Percentiles rank a stretch among this genome's conserved stretches.
phyloP scores from a whole-genome alignment of 441 rosid species.

The Macaranga tanarius region DNA sequence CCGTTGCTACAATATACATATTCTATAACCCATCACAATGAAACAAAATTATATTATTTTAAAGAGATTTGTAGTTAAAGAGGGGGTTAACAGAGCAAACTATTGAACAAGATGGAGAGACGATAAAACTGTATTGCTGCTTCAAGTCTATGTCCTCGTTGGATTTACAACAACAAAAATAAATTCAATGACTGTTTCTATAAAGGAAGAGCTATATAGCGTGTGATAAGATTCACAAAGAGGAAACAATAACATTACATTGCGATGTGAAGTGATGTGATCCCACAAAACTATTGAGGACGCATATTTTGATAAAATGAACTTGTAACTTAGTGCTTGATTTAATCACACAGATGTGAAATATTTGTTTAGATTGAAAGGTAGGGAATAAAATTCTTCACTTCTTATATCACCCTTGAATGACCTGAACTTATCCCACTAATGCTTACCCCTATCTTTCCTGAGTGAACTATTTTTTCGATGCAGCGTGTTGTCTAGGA shows the following conservation, averaged over 20 bases:
- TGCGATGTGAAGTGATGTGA: not conserved
- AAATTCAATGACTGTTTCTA: constrained; percentile 34
- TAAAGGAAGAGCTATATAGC: constrained; percentile 28
- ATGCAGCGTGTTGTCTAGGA: constrained; percentile 78
- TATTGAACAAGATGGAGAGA: not conserved
- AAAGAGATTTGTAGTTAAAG: too few relatives aligned
- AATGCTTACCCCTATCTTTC: constrained; percentile 94
- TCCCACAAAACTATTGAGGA: constrained; percentile 14
- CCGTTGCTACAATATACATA: too few relatives aligned
- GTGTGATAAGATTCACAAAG: constrained; percentile 29
- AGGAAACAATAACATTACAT: constrained; percentile 20
- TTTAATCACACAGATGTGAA: constrained; percentile 78
- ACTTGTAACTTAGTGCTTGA: constrained; percentile 8
- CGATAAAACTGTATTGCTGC: constrained; percentile 30
- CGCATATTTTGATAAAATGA: constrained; percentile 11
- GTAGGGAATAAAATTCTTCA: constrained; percentile 87
- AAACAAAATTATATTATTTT: too few relatives aligned
- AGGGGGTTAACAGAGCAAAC: not conserved
- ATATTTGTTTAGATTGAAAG: constrained; percentile 84
- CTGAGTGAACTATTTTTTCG: constrained; percentile 47
- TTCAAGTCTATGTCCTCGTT: constrained; percentile 29
- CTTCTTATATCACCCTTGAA: constrained; percentile 74
- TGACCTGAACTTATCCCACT: constrained; percentile 90
- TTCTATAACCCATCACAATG: too few relatives aligned
- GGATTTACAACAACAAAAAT: constrained; percentile 35